These are phyloP conservation scores for Calonectria pseudoreteaudii DNA, from an alignment of 2,329 filamentous ascomycete species.

Conservation along the genomic window DNA sequence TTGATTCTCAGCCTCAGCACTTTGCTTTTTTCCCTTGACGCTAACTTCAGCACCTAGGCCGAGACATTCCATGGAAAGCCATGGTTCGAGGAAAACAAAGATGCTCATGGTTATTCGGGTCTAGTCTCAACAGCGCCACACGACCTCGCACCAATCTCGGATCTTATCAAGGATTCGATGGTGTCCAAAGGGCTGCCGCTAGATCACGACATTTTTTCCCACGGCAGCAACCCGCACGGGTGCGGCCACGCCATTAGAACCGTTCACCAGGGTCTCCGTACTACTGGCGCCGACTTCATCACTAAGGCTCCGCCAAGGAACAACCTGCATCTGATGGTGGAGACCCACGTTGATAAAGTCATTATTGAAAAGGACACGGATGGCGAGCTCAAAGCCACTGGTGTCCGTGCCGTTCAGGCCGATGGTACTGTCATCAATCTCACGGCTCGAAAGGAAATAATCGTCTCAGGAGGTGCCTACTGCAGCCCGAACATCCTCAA, in stretches of 20 bases:
- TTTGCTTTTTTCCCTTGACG: conserved; percentile 1
- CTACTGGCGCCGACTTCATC: conserved; percentile 66
- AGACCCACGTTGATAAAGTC: conserved; percentile 64
- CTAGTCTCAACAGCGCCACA: conserved; percentile 68
- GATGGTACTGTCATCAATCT: conserved; percentile 55
- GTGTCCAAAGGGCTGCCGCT: conserved; percentile 64
- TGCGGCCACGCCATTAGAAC: conserved; percentile 67
- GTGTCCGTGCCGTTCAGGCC: conserved; percentile 55
- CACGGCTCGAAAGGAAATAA: conserved; percentile 51
- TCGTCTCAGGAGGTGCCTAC: conserved; percentile 61
- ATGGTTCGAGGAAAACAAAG: conserved; percentile 64
- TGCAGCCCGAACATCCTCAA: conserved; percentile 64
- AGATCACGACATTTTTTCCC: conserved; percentile 70
- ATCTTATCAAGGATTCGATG: conserved; percentile 66
- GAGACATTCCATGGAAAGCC: conserved; percentile 69
- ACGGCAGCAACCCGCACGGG: conserved; percentile 62
- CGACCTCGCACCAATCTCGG: conserved; percentile 68
- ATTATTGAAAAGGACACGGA: conserved; percentile 53
- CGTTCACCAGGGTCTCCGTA: conserved; percentile 63
- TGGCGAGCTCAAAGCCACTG: conserved; percentile 56
- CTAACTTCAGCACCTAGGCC: conserved; percentile 46
- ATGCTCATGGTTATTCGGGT: conserved; percentile 63
- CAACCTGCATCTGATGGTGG: conserved; percentile 62
- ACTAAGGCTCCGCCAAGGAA: conserved; percentile 50
- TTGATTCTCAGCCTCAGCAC: not conserved